A percentile compares a stretch with the other conserved stretches of the same genome.
These are phyloP conservation scores for Triangularia verruculosa DNA, from an alignment of 2,329 filamentous ascomycete species.

Conservation along the genomic window DNA sequence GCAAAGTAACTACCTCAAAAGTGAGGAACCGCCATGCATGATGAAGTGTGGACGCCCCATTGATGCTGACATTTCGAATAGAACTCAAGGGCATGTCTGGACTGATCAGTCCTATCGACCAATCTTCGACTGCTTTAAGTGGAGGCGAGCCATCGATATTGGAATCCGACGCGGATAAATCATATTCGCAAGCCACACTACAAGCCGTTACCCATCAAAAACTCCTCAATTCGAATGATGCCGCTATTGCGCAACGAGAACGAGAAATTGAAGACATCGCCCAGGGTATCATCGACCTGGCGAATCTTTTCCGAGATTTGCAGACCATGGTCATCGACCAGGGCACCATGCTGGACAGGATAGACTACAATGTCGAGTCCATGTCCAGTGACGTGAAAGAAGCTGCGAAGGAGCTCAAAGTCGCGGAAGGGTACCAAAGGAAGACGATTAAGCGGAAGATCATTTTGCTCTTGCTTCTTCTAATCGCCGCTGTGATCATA, in stretches of 20 bases:
- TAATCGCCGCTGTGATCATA: constrained; percentile 86
- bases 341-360: constrained; percentile 86
- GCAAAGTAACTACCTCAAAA: constrained; percentile 93
- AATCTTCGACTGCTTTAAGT: constrained; percentile 47
- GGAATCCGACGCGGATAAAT: constrained; percentile 91
- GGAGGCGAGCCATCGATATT: constrained; percentile 72
- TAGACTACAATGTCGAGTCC: constrained; percentile 96
- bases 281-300: constrained; percentile 94
- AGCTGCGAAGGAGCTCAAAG: constrained; percentile 86
- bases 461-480: constrained; percentile 79
- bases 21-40: constrained; percentile 45
- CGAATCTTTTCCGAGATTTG: constrained; percentile 93
- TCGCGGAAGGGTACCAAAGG: constrained; percentile 85
- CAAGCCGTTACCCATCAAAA: constrained; percentile 71
- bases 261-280: constrained; percentile 97
- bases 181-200: constrained; percentile 84
- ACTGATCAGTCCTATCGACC: constrained; percentile 48
- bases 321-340: constrained; percentile 95
- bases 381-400: constrained; percentile 93
- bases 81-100: constrained; percentile 71
- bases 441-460: constrained; percentile 88
- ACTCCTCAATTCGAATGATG: constrained; percentile 71
- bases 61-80: constrained; percentile 37
- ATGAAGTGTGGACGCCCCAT: neutral
- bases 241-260: constrained; percentile 85